Evolutionary conservation across 768 basidiomycete species (phyloP).

Genomic region (Tephrocybe sp.): DNA sequence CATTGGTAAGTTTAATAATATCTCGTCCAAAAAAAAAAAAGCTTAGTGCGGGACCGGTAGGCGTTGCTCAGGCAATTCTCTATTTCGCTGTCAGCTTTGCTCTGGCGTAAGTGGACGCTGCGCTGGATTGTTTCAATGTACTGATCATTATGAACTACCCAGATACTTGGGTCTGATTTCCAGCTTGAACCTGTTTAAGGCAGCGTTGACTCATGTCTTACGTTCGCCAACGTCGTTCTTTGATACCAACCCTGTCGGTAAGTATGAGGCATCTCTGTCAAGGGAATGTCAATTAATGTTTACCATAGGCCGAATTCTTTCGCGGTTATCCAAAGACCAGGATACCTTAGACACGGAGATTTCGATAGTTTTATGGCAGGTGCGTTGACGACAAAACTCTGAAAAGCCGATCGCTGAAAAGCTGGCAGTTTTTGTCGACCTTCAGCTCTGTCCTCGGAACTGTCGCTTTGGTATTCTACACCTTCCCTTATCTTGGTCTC

Average conservation of each 20-base stretch:
- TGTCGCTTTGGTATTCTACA: slow-evolving; percentile 59
- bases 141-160: background rate
- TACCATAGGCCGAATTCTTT: slow-evolving; percentile 50
- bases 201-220: slow-evolving; percentile 53
- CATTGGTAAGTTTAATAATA: slow-evolving; percentile 29
- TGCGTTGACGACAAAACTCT: slow-evolving; percentile 12
- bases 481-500: slow-evolving; percentile 64
- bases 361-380: slow-evolving; percentile 45
- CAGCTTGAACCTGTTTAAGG: slow-evolving; percentile 50
- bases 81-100: slow-evolving; percentile 46
- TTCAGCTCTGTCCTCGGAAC: slow-evolving; percentile 49
- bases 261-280: background rate
- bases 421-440: slow-evolving; percentile 35
- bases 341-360: slow-evolving; percentile 53
- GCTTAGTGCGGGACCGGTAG: slow-evolving; percentile 18
- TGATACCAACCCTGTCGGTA: slow-evolving; percentile 69
- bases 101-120: slow-evolving; percentile 40
- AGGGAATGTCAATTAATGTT: background rate
- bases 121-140: too few relatives aligned
- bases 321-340: slow-evolving; percentile 59
- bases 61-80: slow-evolving; percentile 47
- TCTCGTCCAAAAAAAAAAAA: background rate
- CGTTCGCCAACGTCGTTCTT: slow-evolving; percentile 64
- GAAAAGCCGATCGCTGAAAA: background rate
- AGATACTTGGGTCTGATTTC: slow-evolving; percentile 28